A percentile compares a stretch with the other conserved stretches of the same genome.
These are phyloP conservation scores for sunflower (Helianthus annuus) DNA, from an alignment of 129 eudicot species.

Conservation along the genomic window HanXRQr2.0-SUNRISE NC_035433.2:50896565-50897064, in stretches of 20 bases:
- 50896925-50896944: background rate
- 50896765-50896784: conserved; percentile 46
- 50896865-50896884: background rate
- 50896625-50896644: conserved; percentile 20
- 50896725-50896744: conserved; percentile 70
- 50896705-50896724: conserved; percentile 62
- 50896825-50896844: background rate
- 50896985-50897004: background rate
- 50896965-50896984: background rate
- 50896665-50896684: conserved; percentile 38
- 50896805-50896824: conserved; percentile 52
- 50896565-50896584: background rate
- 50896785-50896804: conserved; percentile 95
- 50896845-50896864: too few species aligned
- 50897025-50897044: background rate
- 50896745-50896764: conserved; percentile 49
- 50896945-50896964: background rate
- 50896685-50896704: conserved; percentile 42
- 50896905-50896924: too few species aligned
- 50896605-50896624: background rate
- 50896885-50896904: background rate
- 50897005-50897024: background rate
- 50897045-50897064: conserved; percentile 4
- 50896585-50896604: background rate
- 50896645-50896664: conserved; percentile 52